Evolutionary conservation across 257 asterid genomes (phyloP), one percentile per base, ranked within the genome.

Genomic region (Jasminum sambac): DNA sequence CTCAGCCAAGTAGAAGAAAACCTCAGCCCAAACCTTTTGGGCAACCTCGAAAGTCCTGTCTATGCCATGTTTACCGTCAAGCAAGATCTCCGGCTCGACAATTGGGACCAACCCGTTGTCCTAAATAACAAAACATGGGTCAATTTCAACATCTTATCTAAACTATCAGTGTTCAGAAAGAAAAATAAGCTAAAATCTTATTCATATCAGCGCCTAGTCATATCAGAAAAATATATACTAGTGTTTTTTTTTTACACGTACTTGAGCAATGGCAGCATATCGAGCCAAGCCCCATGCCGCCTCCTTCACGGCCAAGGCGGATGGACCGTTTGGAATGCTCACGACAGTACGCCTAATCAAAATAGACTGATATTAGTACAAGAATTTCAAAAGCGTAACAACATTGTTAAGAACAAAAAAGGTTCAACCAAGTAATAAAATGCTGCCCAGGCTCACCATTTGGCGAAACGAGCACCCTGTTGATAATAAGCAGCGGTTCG

Each of bases 201-300:
- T 46, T 6, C 8, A 48, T 48, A 7, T 48, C 0, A n/a, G 23
- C 5, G 10, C 19, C 36, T 11, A 19, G 41, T 70, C 59, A 17
- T 1, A 48, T 48, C 0, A 4, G 19, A 48, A 21, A 14, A 68
- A 66, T 21, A 66, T 41, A 38, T 11, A 66, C 17, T 30, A 46
- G 63, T 14, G 23, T 30, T 5, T n/a, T 48, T 17, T n/a, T 16
- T 48, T 3, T 36, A 41, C 64, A 41, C 64, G 44, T 77, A 89
- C 96, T 84, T 92, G 98, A 80, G 96, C 81, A 77, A 92, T 92
- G 78, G 96, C 96, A 41, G 96, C 98, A 44, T 92, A 92, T 52
- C 98, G 96, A 82, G 98, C 98, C 77, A 92, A 71, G 14, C 98
- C 98, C 98, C 98, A 90, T 34, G 98, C 98, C 11, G 98, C 98